Percentiles rank a stretch among this genome's conserved stretches.
Conservation (phyloP, 257 asterid species). For the Solanum dulcamara region DNA sequence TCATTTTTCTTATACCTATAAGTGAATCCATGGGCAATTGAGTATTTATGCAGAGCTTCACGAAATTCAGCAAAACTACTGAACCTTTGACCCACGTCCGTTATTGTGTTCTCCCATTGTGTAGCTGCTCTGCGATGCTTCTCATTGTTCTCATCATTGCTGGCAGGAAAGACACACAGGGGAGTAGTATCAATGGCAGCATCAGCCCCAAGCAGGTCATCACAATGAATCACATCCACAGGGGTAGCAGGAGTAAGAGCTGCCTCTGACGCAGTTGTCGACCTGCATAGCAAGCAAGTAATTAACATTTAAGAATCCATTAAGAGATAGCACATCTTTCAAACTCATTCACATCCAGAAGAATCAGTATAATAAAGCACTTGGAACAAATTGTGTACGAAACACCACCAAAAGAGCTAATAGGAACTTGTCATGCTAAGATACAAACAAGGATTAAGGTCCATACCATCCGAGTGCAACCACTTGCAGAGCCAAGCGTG, state of each 20-base stretch:
- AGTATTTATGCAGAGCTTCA: slow-evolving; percentile 95
- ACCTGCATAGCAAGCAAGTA: slow-evolving; percentile 34
- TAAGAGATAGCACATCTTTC: neutral
- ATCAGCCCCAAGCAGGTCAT: slow-evolving; percentile 50
- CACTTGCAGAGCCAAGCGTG: neutral
- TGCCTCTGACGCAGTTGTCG: slow-evolving; percentile 67
- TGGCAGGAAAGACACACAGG: slow-evolving; percentile 19
- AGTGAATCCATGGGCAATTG: slow-evolving; percentile 92
- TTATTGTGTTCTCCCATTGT: slow-evolving; percentile 90
- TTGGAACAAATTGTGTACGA: neutral
- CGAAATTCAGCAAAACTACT: slow-evolving; percentile 90
- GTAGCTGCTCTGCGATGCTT: slow-evolving; percentile 76
- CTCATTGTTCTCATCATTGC: slow-evolving; percentile 24
- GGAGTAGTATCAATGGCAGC: slow-evolving; percentile 46
- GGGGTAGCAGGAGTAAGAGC: slow-evolving; percentile 50
- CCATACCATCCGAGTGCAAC: neutral
- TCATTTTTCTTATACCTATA: slow-evolving; percentile 94
- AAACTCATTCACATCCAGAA: neutral
- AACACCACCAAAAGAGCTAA: neutral
- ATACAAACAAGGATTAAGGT: neutral
- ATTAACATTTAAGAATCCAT: neutral
- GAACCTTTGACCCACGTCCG: slow-evolving; percentile 95
- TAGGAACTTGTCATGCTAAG: neutral
- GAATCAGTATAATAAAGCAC: neutral
- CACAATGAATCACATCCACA: slow-evolving; percentile 51